Percentiles rank a stretch among this genome's conserved stretches.
phyloP scores from a whole-genome alignment of 305 asterid genomes.

The Rubia tinctorum region DNA sequence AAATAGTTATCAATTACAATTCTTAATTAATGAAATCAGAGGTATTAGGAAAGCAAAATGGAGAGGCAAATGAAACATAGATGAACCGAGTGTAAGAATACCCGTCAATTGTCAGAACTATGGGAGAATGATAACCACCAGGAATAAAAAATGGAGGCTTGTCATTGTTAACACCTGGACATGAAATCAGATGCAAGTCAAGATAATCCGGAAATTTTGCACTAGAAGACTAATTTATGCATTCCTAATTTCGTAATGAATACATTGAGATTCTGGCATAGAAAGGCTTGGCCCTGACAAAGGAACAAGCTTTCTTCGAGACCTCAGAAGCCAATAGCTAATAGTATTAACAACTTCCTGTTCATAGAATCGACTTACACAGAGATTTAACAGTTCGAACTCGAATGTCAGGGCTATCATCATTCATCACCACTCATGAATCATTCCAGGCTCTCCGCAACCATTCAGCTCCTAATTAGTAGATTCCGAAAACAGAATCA shows the following conservation, averaged over 20 bases:
- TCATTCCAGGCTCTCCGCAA: background rate
- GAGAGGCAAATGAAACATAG: background rate
- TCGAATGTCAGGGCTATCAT: constrained; percentile 78
- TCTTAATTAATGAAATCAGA: background rate
- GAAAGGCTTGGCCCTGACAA: constrained; percentile 81
- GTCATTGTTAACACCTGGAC: constrained; percentile 51
- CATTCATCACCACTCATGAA: constrained; percentile 21
- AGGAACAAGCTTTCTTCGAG: constrained; percentile 72
- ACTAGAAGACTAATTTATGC: constrained; percentile 10
- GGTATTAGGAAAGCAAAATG: background rate
- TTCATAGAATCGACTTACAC: constrained; percentile 6
- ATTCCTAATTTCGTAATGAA: background rate
- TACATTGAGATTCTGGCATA: constrained; percentile 53
- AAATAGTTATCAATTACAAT: background rate
- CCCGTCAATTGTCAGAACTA: constrained; percentile 57
- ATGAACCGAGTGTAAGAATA: constrained; percentile 13
- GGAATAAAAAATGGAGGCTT: constrained; percentile 78
- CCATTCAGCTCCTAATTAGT: background rate
- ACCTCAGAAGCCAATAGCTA: constrained; percentile 92
- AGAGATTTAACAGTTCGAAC: constrained; percentile 89
- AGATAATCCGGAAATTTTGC: background rate
- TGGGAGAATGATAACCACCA: constrained; percentile 81
- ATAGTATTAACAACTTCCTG: constrained; percentile 59
- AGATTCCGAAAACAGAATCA: background rate
- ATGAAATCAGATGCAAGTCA: constrained; percentile 12